Evolutionary conservation across 2,329 filamentous ascomycete species (phyloP).

Genomic region (Stylonectria norvegica): DNA sequence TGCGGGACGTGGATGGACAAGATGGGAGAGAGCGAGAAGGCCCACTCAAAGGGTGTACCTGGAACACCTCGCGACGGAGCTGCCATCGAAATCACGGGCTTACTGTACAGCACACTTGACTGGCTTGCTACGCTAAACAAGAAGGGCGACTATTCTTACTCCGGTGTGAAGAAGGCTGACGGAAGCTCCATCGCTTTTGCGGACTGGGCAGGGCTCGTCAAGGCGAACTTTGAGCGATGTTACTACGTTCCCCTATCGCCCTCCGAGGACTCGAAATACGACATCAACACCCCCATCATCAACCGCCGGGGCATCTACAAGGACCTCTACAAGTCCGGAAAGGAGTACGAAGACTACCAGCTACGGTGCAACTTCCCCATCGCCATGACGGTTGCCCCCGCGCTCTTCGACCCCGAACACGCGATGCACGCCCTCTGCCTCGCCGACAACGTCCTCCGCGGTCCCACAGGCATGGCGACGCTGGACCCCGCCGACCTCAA

Average conservation of each 20-base stretch:
- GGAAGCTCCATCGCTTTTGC: slow-evolving; percentile 63
- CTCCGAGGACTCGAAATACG: slow-evolving; percentile 70
- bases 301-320: slow-evolving; percentile 98
- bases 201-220: slow-evolving; percentile 77
- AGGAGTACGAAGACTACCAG: slow-evolving; percentile 97
- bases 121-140: slow-evolving; percentile 72
- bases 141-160: slow-evolving; percentile 67
- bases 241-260: slow-evolving; percentile 77
- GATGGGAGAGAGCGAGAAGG: slow-evolving; percentile 96
- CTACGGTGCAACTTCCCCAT: slow-evolving; percentile 91
- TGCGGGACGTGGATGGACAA: slow-evolving; percentile 99
- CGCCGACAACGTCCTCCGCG: slow-evolving; percentile 75
- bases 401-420: slow-evolving; percentile 75
- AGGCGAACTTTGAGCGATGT: slow-evolving; percentile 83
- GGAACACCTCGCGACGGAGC: slow-evolving; percentile 96
- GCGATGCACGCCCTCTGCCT: slow-evolving; percentile 77
- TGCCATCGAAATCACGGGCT: slow-evolving; percentile 89
- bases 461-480: slow-evolving; percentile 92
- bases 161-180: slow-evolving; percentile 65
- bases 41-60: slow-evolving; percentile 87
- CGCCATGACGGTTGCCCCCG: slow-evolving; percentile 89
- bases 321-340: slow-evolving; percentile 88
- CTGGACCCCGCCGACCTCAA: slow-evolving; percentile 89
- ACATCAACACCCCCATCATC: slow-evolving; percentile 73
- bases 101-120: slow-evolving; percentile 81